phyloP scores from a whole-genome alignment of 345 rosid genomes.

The Lumnitzera littorea region DNA sequence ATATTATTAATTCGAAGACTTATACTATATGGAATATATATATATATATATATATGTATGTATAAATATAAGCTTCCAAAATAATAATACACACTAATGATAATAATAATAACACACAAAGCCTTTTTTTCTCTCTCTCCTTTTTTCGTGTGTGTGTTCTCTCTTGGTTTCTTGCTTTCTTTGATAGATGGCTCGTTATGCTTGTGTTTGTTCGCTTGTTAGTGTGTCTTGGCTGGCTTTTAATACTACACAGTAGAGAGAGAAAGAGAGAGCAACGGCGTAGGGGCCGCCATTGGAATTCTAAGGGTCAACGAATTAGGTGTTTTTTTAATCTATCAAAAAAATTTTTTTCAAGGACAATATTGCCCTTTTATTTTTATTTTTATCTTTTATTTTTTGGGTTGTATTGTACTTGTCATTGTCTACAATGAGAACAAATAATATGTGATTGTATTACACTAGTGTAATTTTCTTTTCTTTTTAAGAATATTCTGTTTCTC shows the following conservation, averaged over 20 bases:
- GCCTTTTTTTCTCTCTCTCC: background rate
- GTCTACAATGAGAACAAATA: too few relatives aligned
- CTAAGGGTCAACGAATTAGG: constrained; percentile 76
- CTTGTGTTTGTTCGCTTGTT: background rate
- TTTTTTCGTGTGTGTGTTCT: background rate
- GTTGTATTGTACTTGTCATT: too few relatives aligned
- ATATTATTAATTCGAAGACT: too few relatives aligned
- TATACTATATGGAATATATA: too few relatives aligned
- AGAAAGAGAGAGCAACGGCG: constrained; percentile 78
- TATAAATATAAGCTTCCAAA: too few relatives aligned
- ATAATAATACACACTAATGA: too few relatives aligned
- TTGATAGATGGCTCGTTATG: background rate
- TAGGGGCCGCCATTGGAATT: constrained; percentile 97
- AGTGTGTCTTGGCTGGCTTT: constrained; percentile 1
- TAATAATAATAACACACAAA: too few relatives aligned
- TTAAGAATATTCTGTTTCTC: too few relatives aligned
- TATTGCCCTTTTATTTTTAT: constrained; percentile 20
- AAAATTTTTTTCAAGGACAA: constrained; percentile 12
- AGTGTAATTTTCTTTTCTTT: too few relatives aligned
- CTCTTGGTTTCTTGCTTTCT: constrained; percentile 1
- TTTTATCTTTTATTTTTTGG: background rate
- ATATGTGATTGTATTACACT: too few relatives aligned
- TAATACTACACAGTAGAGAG: background rate
- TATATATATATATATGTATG: too few relatives aligned
- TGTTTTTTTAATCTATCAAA: constrained; percentile 4